These are phyloP conservation scores for Fusarium sp. DNA, from an alignment of 2,329 filamentous ascomycete species.

Conservation along the genomic window DNA sequence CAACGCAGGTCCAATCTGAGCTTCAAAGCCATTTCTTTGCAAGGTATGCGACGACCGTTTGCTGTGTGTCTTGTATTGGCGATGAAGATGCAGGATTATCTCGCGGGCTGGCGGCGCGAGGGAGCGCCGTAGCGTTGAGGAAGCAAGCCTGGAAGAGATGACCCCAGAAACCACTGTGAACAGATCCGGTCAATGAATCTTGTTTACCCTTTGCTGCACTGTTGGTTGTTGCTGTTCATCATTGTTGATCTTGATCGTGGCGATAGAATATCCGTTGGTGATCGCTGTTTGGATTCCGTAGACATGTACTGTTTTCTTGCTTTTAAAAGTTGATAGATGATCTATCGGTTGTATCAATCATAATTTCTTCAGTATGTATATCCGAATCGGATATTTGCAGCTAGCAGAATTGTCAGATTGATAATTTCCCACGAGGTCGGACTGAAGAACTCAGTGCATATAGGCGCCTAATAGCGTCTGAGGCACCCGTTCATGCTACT, in stretches of 20 bases:
- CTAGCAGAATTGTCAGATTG: slow-evolving; percentile 13
- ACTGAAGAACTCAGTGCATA: not conserved
- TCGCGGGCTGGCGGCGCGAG: slow-evolving; percentile 5
- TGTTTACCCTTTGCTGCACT: not conserved
- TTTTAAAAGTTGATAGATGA: not conserved
- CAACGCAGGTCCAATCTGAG: slow-evolving; percentile 14
- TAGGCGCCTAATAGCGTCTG: slow-evolving; percentile 13
- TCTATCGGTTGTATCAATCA: not conserved
- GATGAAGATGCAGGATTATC: slow-evolving; percentile 20
- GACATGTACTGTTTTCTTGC: not conserved
- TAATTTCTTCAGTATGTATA: slow-evolving; percentile 21
- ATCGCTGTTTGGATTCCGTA: not conserved
- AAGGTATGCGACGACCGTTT: slow-evolving; percentile 21
- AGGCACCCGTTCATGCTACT: slow-evolving; percentile 12
- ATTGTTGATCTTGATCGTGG: slow-evolving; percentile 17
- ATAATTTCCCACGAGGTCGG: slow-evolving; percentile 7
- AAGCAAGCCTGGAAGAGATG: not conserved
- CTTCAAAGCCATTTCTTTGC: slow-evolving; percentile 28
- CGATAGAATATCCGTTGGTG: not conserved
- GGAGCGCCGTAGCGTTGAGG: slow-evolving; percentile 4
- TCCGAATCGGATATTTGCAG: slow-evolving; percentile 28
- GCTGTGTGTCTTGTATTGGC: slow-evolving; percentile 35
- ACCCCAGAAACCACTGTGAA: not conserved
- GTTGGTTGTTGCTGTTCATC: not conserved
- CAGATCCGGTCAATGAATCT: not conserved